Evolutionary conservation across 768 basidiomycete species (phyloP).

Genomic region (Rickenella mellea): DNA sequence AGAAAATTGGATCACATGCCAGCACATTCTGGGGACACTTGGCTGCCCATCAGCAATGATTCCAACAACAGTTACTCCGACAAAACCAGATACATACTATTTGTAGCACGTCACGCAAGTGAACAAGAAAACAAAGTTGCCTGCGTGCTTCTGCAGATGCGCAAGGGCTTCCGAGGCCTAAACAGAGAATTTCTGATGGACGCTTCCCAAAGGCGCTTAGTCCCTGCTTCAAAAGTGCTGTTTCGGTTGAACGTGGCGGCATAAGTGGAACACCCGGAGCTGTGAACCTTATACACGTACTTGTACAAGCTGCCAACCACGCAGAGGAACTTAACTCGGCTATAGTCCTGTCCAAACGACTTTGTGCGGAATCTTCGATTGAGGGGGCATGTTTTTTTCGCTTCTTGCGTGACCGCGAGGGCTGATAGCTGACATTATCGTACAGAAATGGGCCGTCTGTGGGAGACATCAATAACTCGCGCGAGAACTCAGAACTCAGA

Average conservation of each 20-base stretch:
- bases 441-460: no score
- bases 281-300: no score
- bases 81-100: constrained; percentile 42
- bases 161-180: constrained; percentile 68
- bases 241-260: neutral
- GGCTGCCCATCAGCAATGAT: constrained; percentile 11
- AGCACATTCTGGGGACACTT: constrained; percentile 42
- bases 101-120: constrained; percentile 39
- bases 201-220: neutral
- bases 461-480: no score
- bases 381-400: no score
- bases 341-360: no score
- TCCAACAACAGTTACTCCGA: constrained; percentile 7
- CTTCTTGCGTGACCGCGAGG: no score
- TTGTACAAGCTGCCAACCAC: no score
- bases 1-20: constrained; percentile 69
- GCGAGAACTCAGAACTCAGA: no score
- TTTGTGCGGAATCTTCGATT: no score
- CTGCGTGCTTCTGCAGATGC: constrained; percentile 50
- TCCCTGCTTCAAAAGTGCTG: neutral
- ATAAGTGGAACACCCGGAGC: no score
- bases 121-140: constrained; percentile 60
- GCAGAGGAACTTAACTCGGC: no score
- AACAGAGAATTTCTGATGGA: constrained; percentile 41
- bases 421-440: no score